Evolutionary conservation across 2,329 filamentous ascomycete species (phyloP).

Genomic region (Stachybotrys echinatus): DNA sequence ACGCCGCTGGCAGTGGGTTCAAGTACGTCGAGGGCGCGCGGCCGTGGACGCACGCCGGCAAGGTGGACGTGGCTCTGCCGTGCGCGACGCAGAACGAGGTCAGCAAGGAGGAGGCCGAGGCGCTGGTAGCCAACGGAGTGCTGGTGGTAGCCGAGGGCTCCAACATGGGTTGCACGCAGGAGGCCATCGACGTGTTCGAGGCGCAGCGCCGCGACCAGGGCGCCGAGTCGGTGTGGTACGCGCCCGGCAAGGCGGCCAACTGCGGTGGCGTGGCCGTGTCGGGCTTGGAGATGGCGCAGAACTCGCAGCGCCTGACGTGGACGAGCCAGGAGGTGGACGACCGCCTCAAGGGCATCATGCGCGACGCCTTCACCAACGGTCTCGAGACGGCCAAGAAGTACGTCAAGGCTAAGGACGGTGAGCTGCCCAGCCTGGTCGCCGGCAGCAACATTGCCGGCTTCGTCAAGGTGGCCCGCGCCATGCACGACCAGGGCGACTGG

Average conservation of each 20-base stretch:
- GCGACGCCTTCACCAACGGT: constrained; percentile 85
- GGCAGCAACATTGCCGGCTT: constrained; percentile 98
- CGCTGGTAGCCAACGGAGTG: constrained; percentile 68
- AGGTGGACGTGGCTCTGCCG: constrained; percentile 87
- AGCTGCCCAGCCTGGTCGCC: constrained; percentile 84
- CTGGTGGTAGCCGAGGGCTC: constrained; percentile 92
- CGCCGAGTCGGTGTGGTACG: constrained; percentile 88
- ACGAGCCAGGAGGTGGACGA: constrained; percentile 83
- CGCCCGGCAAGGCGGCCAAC: constrained; percentile 94
- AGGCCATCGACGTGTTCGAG: constrained; percentile 92
- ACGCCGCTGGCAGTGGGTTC: constrained; percentile 58
- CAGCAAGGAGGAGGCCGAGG: constrained; percentile 81
- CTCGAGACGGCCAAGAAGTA: constrained; percentile 87
- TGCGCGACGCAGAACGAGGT: constrained; percentile 98
- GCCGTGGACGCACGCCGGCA: constrained; percentile 86
- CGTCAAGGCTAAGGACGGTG: constrained; percentile 69
- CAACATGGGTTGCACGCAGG: constrained; percentile 98
- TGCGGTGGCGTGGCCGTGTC: constrained; percentile 96
- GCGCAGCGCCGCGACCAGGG: constrained; percentile 65
- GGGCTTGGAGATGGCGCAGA: constrained; percentile 98
- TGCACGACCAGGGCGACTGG: constrained; percentile 97
- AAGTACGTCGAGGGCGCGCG: constrained; percentile 82
- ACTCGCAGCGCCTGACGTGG: constrained; percentile 76
- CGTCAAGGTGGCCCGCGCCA: constrained; percentile 90
- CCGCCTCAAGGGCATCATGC: constrained; percentile 93